These are phyloP conservation scores for Chrysoporthe puriensis DNA, from an alignment of 2,329 filamentous ascomycete genomes.

Conservation along the genomic window DNA sequence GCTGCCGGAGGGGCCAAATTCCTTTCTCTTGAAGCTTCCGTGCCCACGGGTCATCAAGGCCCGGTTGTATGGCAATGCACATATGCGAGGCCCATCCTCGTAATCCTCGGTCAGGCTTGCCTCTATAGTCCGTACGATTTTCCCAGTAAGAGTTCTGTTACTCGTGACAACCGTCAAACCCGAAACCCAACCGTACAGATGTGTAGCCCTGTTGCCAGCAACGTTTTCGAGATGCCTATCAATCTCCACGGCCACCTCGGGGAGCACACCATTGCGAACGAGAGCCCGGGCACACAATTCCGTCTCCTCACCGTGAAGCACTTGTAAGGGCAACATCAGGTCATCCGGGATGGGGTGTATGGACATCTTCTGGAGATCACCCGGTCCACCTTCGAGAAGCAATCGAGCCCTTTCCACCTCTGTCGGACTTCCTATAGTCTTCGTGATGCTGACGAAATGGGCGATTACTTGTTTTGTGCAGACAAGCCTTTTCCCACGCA, in stretches of 20 bases:
- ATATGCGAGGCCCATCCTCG: slow-evolving; percentile 23
- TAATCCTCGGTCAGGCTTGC: slow-evolving; percentile 22
- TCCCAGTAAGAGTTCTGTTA: slow-evolving; percentile 22
- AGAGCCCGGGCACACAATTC: slow-evolving; percentile 1
- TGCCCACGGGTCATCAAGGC: slow-evolving; percentile 27
- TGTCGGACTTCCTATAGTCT: slow-evolving; percentile 63
- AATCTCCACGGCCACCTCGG: slow-evolving; percentile 18
- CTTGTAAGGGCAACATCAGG: slow-evolving; percentile 23
- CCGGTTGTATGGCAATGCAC: slow-evolving; percentile 21
- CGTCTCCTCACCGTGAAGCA: not conserved
- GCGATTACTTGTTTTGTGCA: slow-evolving; percentile 68
- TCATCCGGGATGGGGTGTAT: slow-evolving; percentile 21
- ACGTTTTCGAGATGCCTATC: slow-evolving; percentile 20
- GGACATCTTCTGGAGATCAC: slow-evolving; percentile 21
- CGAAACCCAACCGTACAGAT: slow-evolving; percentile 19
- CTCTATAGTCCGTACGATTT: slow-evolving; percentile 23
- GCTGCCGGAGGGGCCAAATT: not conserved
- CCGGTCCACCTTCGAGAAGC: slow-evolving; percentile 47
- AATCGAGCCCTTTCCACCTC: slow-evolving; percentile 64
- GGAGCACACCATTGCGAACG: slow-evolving; percentile 17
- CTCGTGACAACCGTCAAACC: slow-evolving; percentile 21
- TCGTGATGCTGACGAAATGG: slow-evolving; percentile 69
- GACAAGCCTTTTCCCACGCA: slow-evolving; percentile 59
- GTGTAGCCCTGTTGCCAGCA: slow-evolving; percentile 20
- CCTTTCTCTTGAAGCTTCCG: slow-evolving; percentile 4